A percentile compares a stretch with the other conserved stretches of the same genome.
Conservation (phyloP, 1,139 yeast genomes). For the Nakaseomyces delphensis region DNA sequence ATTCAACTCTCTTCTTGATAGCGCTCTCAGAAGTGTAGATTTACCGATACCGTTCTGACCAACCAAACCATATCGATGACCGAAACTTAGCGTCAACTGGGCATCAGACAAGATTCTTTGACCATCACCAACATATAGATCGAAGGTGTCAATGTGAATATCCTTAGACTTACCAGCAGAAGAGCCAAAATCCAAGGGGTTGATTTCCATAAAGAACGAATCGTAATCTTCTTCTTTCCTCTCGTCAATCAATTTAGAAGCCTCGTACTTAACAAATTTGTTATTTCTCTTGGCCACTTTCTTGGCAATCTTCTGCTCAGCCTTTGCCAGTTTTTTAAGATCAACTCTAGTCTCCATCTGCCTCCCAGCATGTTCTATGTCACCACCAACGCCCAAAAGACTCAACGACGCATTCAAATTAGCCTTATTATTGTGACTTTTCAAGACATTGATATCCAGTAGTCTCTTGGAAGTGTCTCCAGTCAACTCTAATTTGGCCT, state of each 20-base stretch:
- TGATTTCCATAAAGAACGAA: constrained; percentile 86
- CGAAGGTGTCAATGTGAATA: constrained; percentile 86
- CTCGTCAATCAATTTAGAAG: constrained; percentile 72
- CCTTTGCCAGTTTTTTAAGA: constrained; percentile 91
- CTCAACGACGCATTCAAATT: constrained; percentile 67
- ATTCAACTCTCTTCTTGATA: constrained; percentile 85
- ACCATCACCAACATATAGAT: constrained; percentile 90
- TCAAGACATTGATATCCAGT: constrained; percentile 59
- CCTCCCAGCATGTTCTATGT: constrained; percentile 86
- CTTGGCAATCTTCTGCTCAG: constrained; percentile 92
- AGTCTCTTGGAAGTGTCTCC: constrained; percentile 82
- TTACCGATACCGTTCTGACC: constrained; percentile 99
- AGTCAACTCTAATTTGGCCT: constrained; percentile 55
- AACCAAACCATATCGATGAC: constrained; percentile 92
- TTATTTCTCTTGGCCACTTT: constrained; percentile 91
- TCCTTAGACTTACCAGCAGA: constrained; percentile 94
- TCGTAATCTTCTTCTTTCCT: constrained; percentile 69
- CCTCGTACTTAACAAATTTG: constrained; percentile 80
- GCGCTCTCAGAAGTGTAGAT: constrained; percentile 82
- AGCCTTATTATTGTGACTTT: constrained; percentile 50
- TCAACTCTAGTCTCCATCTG: constrained; percentile 91
- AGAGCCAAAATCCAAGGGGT: constrained; percentile 85
- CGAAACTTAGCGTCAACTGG: constrained; percentile 75
- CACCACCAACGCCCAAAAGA: constrained; percentile 64
- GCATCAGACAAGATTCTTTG: constrained; percentile 87